Evolutionary conservation across 208 protist species (phyloP).

Genomic region (Wallacemonas collosoma): DNA sequence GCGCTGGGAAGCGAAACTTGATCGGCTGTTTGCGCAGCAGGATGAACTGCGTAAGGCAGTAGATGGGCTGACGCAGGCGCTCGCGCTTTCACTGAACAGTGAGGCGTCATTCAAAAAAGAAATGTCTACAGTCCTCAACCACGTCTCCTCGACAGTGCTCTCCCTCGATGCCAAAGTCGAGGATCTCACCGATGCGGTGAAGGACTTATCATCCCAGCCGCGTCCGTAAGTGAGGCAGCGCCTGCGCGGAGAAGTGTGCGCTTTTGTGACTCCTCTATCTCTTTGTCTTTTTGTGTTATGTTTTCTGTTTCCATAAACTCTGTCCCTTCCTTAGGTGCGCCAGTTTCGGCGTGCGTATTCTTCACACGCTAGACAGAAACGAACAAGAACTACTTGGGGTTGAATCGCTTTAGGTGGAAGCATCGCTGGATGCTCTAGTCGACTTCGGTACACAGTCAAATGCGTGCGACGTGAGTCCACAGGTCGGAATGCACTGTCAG

Average conservation of each 20-base stretch:
- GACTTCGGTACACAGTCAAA: too few species aligned
- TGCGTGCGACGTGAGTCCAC: too few species aligned
- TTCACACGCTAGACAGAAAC: too few species aligned
- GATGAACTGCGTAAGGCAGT: slow-evolving; percentile 33
- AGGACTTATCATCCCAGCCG: slow-evolving; percentile 1
- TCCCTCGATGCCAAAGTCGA: slow-evolving; percentile 78
- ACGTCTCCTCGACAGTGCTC: slow-evolving; percentile 72
- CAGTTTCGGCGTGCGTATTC: too few species aligned
- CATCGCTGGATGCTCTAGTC: too few species aligned
- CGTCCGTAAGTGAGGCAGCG: not conserved
- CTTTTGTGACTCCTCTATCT: not conserved
- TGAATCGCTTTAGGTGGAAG: too few species aligned
- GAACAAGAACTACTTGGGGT: too few species aligned
- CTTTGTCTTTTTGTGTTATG: slow-evolving; percentile 9
- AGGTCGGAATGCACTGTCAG: too few species aligned
- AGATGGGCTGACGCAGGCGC: slow-evolving; percentile 51
- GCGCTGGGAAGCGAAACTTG: slow-evolving; percentile 43
- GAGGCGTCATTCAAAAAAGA: slow-evolving; percentile 55
- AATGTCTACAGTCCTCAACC: slow-evolving; percentile 67
- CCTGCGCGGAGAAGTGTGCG: not conserved
- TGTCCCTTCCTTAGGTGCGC: too few species aligned
- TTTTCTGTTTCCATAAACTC: not conserved
- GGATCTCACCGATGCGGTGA: slow-evolving; percentile 42
- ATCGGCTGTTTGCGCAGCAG: slow-evolving; percentile 49
- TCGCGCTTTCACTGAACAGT: slow-evolving; percentile 27